Evolutionary conservation across 768 basidiomycete genomes (phyloP).

Genomic region (Hygrocybe coccinea): DNA sequence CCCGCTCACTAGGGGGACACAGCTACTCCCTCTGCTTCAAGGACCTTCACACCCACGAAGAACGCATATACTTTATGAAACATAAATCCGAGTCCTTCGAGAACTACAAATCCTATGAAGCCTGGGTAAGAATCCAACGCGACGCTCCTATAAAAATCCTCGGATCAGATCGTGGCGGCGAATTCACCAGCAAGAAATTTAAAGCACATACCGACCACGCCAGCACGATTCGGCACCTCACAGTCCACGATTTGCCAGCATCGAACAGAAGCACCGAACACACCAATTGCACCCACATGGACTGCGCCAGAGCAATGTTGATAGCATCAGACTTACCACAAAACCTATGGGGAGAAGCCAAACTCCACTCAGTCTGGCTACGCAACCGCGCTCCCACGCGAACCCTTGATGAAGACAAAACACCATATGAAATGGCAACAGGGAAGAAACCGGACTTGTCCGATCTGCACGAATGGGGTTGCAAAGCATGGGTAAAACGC

Average conservation of each 20-base stretch:
- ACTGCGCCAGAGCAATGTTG: slow-evolving; percentile 26
- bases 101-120: slow-evolving; percentile 24
- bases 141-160: slow-evolving; percentile 24
- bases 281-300: slow-evolving; percentile 24
- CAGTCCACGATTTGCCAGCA: slow-evolving; percentile 30
- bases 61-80: slow-evolving; percentile 12
- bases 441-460: slow-evolving; percentile 30
- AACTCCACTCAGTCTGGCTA: slow-evolving; percentile 31
- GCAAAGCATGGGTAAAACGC: not conserved
- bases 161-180: slow-evolving; percentile 25
- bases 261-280: slow-evolving; percentile 31
- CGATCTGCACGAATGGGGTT: slow-evolving; percentile 15
- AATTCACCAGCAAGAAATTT: slow-evolving; percentile 13
- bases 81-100: slow-evolving; percentile 19
- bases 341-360: slow-evolving; percentile 38
- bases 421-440: slow-evolving; percentile 25
- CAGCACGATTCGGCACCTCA: slow-evolving; percentile 31
- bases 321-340: slow-evolving; percentile 7
- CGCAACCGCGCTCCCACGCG: slow-evolving; percentile 29
- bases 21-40: slow-evolving; percentile 13
- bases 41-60: slow-evolving; percentile 15
- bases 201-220: slow-evolving; percentile 16
- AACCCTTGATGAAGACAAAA: slow-evolving; percentile 18
- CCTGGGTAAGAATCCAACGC: slow-evolving; percentile 24
- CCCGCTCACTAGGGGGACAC: slow-evolving; percentile 14